Base-by-base conservation (phyloP, 106 monocot species). In the Dioscorea zingiberensis region DNA sequence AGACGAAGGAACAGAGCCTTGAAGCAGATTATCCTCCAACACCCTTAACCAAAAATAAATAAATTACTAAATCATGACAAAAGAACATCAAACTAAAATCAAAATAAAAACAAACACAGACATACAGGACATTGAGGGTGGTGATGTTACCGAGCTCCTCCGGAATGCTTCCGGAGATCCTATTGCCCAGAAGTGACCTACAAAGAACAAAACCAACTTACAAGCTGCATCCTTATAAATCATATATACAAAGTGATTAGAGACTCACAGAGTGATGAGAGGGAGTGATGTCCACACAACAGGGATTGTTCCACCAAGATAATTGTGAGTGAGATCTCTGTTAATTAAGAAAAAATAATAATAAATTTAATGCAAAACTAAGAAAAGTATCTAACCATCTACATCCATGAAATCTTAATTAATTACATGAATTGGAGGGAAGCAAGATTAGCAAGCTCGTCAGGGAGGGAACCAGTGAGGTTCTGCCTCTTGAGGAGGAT, bases 261-360 rank as follows among this genome's bases (percentile, higher is more conserved):
- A 59, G 18, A 68, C 10, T 65, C 76, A 87, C 86, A 87, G 4
- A 54, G 59, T 73, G 15, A 30, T 55, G 27, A 79, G 78, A 16
- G 72, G 72, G 68, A 87, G 76, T 1, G 60, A 61, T 51, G 78
- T 82, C 86, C 86, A 87, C 12, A 51, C 71, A 21, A 69, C 54
- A 58, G 86, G 86, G 17, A 87, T 76, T 16, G 73, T 30, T 66
- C 86, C 86, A 79, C 63, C 73, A 48, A 87, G 72, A 65, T 87
- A 76, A 27, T 87, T 87, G 10, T 79, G 69, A 0, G 70, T 27
- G 13, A 87, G 73, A 53, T 82, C 79, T 27, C 86, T 87, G 72
- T 51, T 4, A 19, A n/a, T 25, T 6, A 53, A 7, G 29, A 53
- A 63, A 0, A 15, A 9, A 70, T 14, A 15, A 22, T 18, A n/a